These are phyloP conservation scores for Neolentinus lepideus DNA, from an alignment of 1,284 basidiomycete genomes.

Conservation along the genomic window DNA sequence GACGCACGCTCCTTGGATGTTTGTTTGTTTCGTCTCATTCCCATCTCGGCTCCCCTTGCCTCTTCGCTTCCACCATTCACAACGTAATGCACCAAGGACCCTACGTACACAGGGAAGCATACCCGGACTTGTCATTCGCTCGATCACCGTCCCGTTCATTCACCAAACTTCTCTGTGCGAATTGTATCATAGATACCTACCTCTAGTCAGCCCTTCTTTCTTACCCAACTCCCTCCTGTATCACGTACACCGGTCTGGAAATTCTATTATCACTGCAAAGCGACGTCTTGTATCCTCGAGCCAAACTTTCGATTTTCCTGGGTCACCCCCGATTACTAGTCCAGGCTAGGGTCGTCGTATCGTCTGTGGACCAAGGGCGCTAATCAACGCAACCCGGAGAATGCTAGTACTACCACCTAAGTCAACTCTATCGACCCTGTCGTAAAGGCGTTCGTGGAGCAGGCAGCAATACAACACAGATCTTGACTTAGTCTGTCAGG, in stretches of 20 bases:
- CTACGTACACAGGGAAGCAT: too few species aligned
- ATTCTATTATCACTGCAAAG: neutral
- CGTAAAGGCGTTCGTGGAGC: neutral
- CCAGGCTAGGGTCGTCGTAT: neutral
- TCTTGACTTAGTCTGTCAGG: neutral
- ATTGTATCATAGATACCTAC: neutral
- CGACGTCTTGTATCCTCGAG: neutral
- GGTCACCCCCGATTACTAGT: neutral
- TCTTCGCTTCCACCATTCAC: too few species aligned
- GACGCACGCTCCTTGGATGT: too few species aligned
- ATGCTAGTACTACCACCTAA: neutral
- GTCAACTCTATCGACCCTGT: neutral
- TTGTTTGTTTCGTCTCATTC: too few species aligned
- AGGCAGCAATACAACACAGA: neutral
- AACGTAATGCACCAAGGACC: too few species aligned
- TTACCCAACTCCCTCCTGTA: neutral
- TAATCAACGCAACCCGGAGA: neutral
- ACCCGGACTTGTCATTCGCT: too few species aligned
- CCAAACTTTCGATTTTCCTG: neutral
- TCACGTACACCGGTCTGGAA: neutral
- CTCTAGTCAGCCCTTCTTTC: neutral
- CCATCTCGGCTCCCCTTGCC: too few species aligned
- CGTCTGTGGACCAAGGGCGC: neutral
- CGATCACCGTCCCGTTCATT: too few species aligned
- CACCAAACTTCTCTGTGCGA: neutral